Conservation (phyloP, 192 early-diverging fungal genomes). For the Gamsiella multidivaricata region DNA sequence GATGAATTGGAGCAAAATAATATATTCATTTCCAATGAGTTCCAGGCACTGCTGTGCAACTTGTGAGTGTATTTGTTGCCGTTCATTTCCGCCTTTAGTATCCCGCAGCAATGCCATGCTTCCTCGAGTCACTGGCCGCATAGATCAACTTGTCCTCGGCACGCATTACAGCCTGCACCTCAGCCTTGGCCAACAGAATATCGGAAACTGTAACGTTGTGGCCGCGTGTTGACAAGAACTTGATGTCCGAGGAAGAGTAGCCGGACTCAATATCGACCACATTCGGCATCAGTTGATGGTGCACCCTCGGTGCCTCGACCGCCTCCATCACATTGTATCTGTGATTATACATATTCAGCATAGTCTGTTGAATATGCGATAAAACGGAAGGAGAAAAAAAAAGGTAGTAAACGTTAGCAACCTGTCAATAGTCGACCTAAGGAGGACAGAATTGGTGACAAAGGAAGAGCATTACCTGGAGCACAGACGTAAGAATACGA, state of each 20-base stretch:
- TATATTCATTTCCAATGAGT: too few species aligned
- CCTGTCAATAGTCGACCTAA: too few species aligned
- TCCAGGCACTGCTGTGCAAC: too few species aligned
- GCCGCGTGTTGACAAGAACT: slow-evolving; percentile 41
- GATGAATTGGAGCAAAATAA: too few species aligned
- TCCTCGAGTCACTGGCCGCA: slow-evolving; percentile 73
- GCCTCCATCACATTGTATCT: slow-evolving; percentile 74
- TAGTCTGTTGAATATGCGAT: slow-evolving; percentile 56
- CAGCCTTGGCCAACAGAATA: slow-evolving; percentile 50
- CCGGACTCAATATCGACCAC: slow-evolving; percentile 37
- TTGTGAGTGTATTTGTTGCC: too few species aligned
- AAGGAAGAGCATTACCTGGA: too few species aligned
- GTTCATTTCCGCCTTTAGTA: slow-evolving; percentile 45
- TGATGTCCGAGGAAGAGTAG: slow-evolving; percentile 43
- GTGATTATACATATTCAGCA: slow-evolving; percentile 83
- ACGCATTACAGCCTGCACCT: slow-evolving; percentile 67
- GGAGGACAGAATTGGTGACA: too few species aligned
- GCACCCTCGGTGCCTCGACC: slow-evolving; percentile 77
- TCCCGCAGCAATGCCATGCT: slow-evolving; percentile 72
- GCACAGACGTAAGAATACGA: slow-evolving; percentile 80
- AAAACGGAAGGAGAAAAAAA: neutral
- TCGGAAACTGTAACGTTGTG: slow-evolving; percentile 56
- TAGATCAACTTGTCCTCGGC: slow-evolving; percentile 56
- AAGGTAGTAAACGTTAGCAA: too few species aligned
- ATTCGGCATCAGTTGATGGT: slow-evolving; percentile 94